phyloP scores from a whole-genome alignment of 129 eudicot genomes.

The Pittosporum tobira region DNA sequence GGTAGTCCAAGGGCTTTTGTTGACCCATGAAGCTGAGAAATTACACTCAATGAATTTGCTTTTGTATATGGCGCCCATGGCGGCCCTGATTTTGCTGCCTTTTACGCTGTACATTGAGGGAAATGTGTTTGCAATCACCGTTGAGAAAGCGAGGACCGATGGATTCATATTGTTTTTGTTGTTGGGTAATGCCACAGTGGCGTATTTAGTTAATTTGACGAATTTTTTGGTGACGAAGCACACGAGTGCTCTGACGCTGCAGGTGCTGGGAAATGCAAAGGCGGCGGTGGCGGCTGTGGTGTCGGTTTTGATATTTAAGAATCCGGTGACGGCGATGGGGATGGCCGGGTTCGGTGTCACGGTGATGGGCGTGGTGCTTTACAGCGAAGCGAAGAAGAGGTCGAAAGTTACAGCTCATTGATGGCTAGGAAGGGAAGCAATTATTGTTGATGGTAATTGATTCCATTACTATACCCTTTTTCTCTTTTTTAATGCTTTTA shows the following conservation, averaged over 20 bases:
- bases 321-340: conserved; percentile 84
- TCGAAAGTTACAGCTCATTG: conserved; percentile 57
- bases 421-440: conserved; percentile 11
- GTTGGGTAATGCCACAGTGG: conserved; percentile 59
- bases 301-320: conserved; percentile 66
- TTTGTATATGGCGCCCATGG: conserved; percentile 88
- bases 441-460: conserved; percentile 2
- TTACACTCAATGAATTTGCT: conserved; percentile 65
- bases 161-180: conserved; percentile 48
- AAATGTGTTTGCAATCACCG: conserved; percentile 40
- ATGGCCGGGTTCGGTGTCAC: conserved; percentile 70
- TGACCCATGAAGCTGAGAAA: conserved; percentile 62
- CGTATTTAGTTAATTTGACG: conserved; percentile 74
- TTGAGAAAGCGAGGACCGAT: conserved; percentile 43
- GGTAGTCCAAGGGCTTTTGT: conserved; percentile 69
- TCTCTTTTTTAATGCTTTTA: conserved; percentile 19
- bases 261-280: conserved; percentile 77
- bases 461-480: conserved; percentile 9
- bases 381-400: conserved; percentile 73
- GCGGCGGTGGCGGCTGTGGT: conserved; percentile 76
- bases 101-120: conserved; percentile 61
- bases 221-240: too few relatives aligned
- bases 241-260: conserved; percentile 72
- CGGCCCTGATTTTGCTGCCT: conserved; percentile 55
- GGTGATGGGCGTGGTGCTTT: conserved; percentile 70